Percentiles rank a stretch among this genome's conserved stretches.
Conservation (phyloP, 2,329 filamentous ascomycete species). For the Neoascochyta sp. region DNA sequence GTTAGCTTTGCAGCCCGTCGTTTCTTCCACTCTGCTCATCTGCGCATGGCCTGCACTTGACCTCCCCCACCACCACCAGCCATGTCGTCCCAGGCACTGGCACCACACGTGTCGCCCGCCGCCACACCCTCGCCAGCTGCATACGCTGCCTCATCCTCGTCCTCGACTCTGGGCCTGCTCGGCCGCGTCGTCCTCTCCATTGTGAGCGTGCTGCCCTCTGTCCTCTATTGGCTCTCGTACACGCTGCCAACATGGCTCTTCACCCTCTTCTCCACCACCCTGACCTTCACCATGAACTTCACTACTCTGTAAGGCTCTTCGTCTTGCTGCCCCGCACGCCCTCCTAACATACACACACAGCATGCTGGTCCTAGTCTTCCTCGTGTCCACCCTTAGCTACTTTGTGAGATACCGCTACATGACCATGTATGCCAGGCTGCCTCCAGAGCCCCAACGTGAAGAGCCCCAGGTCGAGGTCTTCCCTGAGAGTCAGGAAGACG, state of each 20-base stretch:
- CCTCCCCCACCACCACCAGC: not conserved
- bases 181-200: constrained; percentile 49
- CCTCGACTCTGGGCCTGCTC: constrained; percentile 43
- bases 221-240: constrained; percentile 76
- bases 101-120: not conserved
- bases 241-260: constrained; percentile 87
- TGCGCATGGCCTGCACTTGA: too few relatives aligned
- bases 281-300: constrained; percentile 98
- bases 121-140: too few relatives aligned
- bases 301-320: constrained; percentile 71
- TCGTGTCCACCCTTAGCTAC: constrained; percentile 87
- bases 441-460: constrained; percentile 91
- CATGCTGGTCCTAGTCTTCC: constrained; percentile 64
- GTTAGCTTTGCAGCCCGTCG: too few relatives aligned
- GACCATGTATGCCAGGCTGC: constrained; percentile 93
- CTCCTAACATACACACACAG: constrained; percentile 27
- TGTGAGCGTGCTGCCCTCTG: constrained; percentile 53
- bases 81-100: not conserved
- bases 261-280: constrained; percentile 81
- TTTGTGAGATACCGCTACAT: constrained; percentile 92
- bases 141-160: constrained; percentile 23
- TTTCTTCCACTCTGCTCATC: too few relatives aligned
- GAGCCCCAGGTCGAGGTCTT: constrained; percentile 95
- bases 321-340: not conserved
- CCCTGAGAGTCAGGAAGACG: constrained; percentile 85